Evolutionary conservation across 768 basidiomycete genomes (phyloP), one percentile per base, ranked within the genome.

Genomic region (Leccinum obscurum): DNA sequence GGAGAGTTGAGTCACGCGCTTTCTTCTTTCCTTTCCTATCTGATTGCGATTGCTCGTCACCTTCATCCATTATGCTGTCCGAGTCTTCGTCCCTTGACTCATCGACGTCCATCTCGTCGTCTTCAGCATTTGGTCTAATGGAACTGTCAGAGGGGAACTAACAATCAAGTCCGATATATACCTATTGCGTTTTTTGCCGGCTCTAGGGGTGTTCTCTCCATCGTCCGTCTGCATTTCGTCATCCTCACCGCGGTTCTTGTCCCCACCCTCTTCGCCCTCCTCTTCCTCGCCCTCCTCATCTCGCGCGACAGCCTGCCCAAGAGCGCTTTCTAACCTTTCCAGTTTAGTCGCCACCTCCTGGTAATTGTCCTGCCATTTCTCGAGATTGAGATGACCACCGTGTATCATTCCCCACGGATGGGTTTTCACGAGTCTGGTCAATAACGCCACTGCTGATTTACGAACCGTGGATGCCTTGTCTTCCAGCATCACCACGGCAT

Each of bases 401-500:
- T 95, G 87, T 76, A 90, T 82, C 15, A 85, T 66, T 0, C 88
- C 89, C 72, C 92, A 98, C 4, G 95, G 95, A 75, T 99, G 95
- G 0, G 95, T 98, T 58, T 81, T 60, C 52, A 98, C 75, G 28
- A 98, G 78, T 67, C 85, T 85, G 50, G 84, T 83, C 22, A 98
- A 75, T 28, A 98, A 77, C 20, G 85, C 81, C 50, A 90, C 87
- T 20, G 95, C 90, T 54, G 83, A 84, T 75, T 93, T 92, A 66
- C 97, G 82, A n/a, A 96, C 95, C 6, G 82, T 85, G 20, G 92
- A 85, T 2, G 86, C 87, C 76, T 98, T 98, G 77, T 98, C 96
- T 65, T 93, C 88, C 52, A 99, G 79, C 28, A 90, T 87, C 3
- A 80, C 83, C 34, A 92, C 85, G 0, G 94, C 90, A n/a, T 85